These are phyloP conservation scores for Clausena lansium DNA, from an alignment of 345 rosid genomes.

Conservation along the genomic window DNA sequence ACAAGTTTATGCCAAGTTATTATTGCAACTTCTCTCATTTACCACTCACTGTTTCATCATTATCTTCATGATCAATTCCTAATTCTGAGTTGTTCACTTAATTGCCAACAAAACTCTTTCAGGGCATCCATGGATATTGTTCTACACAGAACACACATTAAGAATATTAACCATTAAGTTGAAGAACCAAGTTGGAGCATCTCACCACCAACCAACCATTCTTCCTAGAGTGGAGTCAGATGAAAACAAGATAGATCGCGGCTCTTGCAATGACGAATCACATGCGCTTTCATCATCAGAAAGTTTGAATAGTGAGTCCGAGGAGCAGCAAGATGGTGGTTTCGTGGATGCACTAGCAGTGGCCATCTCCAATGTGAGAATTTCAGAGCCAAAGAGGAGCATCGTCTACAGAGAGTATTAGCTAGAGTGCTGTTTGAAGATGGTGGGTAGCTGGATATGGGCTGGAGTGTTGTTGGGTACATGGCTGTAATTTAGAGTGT, in stretches of 20 bases:
- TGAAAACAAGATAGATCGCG: slow-evolving; percentile 27
- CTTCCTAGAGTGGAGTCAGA: slow-evolving; percentile 21
- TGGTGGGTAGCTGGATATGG: too few relatives aligned
- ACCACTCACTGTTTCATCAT: background rate
- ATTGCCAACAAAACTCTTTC: slow-evolving; percentile 17
- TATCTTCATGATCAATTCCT: background rate
- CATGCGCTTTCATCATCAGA: slow-evolving; percentile 26
- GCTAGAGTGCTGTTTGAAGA: too few relatives aligned
- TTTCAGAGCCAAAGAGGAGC: slow-evolving; percentile 87
- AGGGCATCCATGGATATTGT: slow-evolving; percentile 93
- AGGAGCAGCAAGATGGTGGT: slow-evolving; percentile 74
- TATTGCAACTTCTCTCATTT: background rate
- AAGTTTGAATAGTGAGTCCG: slow-evolving; percentile 53
- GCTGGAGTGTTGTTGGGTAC: too few relatives aligned
- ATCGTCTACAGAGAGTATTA: too few relatives aligned
- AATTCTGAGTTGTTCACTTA: background rate
- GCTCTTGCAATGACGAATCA: slow-evolving; percentile 9
- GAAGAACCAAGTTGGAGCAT: slow-evolving; percentile 52
- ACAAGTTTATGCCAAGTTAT: background rate
- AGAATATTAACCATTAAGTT: slow-evolving; percentile 56
- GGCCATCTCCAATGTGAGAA: slow-evolving; percentile 80
- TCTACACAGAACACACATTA: slow-evolving; percentile 70
- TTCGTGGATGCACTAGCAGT: slow-evolving; percentile 79
- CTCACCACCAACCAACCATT: slow-evolving; percentile 20
- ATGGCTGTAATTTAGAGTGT: too few relatives aligned